phyloP scores from a whole-genome alignment of 2,329 filamentous ascomycete genomes.

The Lasiodiplodia sp. region DNA sequence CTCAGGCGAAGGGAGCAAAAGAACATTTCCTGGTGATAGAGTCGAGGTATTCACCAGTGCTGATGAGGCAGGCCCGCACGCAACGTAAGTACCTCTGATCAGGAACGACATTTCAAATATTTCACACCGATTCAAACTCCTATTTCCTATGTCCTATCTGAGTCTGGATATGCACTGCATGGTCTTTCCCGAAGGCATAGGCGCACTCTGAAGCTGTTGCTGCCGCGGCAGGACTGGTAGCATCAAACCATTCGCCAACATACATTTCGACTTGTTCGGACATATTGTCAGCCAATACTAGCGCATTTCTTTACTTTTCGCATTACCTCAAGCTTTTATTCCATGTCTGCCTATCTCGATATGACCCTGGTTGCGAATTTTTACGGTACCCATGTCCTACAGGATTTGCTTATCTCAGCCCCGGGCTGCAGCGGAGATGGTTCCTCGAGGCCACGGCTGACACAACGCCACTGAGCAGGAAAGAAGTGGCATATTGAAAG shows the following conservation, averaged over 20 bases:
- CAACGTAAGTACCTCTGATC: conserved; percentile 13
- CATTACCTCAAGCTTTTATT: not conserved
- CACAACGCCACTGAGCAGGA: conserved; percentile 3
- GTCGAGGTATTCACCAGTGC: not conserved
- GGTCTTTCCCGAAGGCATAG: not conserved
- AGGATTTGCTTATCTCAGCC: not conserved
- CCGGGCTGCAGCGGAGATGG: not conserved
- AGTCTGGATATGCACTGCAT: not conserved
- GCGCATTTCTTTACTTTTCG: not conserved
- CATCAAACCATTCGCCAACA: not conserved
- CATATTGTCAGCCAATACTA: not conserved
- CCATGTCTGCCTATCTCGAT: not conserved
- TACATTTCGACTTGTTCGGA: not conserved
- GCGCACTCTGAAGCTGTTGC: too few relatives aligned
- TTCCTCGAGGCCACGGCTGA: not conserved
- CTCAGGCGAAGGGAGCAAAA: not conserved
- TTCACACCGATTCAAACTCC: not conserved
- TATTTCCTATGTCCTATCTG: not conserved
- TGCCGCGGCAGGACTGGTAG: not conserved
- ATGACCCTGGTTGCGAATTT: not conserved
- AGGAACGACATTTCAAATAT: not conserved
- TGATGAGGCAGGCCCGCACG: not conserved
- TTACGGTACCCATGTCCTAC: not conserved
- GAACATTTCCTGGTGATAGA: not conserved
- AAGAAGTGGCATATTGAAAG: not conserved